A percentile compares a stretch with the other conserved stretches of the same genome.
These are phyloP conservation scores for Erythrophleum fordii DNA, from an alignment of 306 rosid species.

Conservation along the genomic window DNA sequence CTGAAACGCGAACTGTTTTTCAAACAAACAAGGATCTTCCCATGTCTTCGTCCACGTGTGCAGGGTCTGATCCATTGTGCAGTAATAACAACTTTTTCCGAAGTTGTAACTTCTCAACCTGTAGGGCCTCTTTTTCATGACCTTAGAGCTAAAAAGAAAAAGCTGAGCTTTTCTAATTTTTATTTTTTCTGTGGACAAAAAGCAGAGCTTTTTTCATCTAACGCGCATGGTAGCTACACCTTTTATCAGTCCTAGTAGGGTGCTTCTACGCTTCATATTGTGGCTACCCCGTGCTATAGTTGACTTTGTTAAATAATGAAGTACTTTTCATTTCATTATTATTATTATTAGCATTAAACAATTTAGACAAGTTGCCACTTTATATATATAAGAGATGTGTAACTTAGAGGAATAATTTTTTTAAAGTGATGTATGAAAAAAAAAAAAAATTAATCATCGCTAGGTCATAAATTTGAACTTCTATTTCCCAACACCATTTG, in stretches of 20 bases:
- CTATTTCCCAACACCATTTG: background rate
- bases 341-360: background rate
- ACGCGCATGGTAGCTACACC: background rate
- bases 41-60: background rate
- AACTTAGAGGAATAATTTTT: too few relatives aligned
- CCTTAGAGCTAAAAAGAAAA: background rate
- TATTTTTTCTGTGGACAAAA: too few relatives aligned
- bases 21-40: background rate
- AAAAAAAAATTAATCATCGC: too few relatives aligned
- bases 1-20: too few relatives aligned
- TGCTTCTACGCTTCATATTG: background rate
- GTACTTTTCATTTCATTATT: background rate
- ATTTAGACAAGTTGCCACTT: background rate
- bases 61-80: background rate
- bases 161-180: too few relatives aligned
- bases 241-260: background rate
- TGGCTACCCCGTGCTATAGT: background rate
- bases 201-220: background rate
- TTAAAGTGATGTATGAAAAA: too few relatives aligned
- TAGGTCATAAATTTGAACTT: too few relatives aligned
- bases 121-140: background rate
- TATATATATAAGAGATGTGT: background rate
- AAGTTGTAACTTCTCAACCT: background rate
- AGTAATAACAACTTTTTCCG: background rate
- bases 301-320: background rate